phyloP scores from a whole-genome alignment of 805 yeast genomes.

The Candida oleophila region DNA sequence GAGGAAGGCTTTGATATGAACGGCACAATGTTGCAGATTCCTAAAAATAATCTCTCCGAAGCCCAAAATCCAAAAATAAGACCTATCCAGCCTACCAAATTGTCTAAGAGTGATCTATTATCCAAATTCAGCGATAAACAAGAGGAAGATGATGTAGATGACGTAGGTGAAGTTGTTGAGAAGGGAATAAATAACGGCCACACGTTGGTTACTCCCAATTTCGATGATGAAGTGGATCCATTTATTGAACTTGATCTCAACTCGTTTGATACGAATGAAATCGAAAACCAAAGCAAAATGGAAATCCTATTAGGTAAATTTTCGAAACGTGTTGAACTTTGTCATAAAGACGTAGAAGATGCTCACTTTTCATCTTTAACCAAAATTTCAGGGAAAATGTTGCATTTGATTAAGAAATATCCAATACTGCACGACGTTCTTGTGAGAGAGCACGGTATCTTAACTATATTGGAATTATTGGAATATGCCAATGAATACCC shows the following conservation, averaged over 20 bases:
- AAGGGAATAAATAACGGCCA: background rate
- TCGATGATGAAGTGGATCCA: constrained; percentile 34
- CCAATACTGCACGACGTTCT: constrained; percentile 38
- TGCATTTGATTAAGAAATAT: constrained; percentile 38
- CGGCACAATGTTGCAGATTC: background rate
- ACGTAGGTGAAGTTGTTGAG: constrained; percentile 2
- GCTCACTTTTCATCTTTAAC: constrained; percentile 23
- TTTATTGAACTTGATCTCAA: constrained; percentile 37
- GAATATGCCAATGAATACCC: constrained; percentile 35
- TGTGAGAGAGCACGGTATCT: constrained; percentile 42
- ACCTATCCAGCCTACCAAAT: background rate
- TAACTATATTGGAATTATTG: constrained; percentile 37
- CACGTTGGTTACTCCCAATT: background rate
- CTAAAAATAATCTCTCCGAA: background rate
- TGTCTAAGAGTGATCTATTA: constrained; percentile 28
- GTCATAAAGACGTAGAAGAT: constrained; percentile 30
- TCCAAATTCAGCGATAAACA: constrained; percentile 28
- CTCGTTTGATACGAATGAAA: constrained; percentile 39
- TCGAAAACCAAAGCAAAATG: constrained; percentile 41
- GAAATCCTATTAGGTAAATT: constrained; percentile 34
- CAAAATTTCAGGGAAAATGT: constrained; percentile 37
- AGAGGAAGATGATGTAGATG: constrained; percentile 17
- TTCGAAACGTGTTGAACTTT: constrained; percentile 27
- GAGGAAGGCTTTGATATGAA: constrained; percentile 24
- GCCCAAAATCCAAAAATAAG: background rate